Conservation (phyloP, 169 alveolate species). For the Cyclospora cayetanensis region DNA sequence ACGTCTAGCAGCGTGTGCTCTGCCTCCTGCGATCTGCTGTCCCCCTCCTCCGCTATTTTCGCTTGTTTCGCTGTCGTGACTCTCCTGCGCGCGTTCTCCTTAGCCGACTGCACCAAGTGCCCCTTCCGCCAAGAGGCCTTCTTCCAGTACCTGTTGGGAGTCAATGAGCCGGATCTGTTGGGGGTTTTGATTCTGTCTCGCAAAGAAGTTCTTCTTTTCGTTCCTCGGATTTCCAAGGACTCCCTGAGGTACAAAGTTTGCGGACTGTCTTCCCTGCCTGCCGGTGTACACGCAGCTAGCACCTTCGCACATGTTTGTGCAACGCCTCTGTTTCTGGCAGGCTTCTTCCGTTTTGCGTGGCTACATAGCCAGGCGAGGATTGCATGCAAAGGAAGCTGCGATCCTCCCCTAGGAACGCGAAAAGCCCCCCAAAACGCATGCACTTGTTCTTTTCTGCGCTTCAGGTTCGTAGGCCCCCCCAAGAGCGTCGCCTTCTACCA, state of each 20-base stretch:
- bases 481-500: conserved; percentile 21
- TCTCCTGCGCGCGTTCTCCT: too few relatives aligned
- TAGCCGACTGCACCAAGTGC: conserved; percentile 70
- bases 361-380: too few relatives aligned
- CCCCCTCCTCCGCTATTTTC: background rate
- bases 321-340: too few relatives aligned
- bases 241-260: conserved; percentile 65
- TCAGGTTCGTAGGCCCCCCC: conserved; percentile 55
- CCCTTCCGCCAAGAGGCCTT: conserved; percentile 65
- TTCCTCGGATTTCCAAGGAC: conserved; percentile 41
- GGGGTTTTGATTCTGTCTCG: conserved; percentile 30
- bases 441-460: too few relatives aligned
- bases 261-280: too few relatives aligned
- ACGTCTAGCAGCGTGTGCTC: background rate
- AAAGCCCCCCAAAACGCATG: too few relatives aligned
- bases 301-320: too few relatives aligned
- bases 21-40: background rate
- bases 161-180: conserved; percentile 60
- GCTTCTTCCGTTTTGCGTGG: too few relatives aligned
- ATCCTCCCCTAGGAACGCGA: too few relatives aligned
- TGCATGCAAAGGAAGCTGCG: too few relatives aligned
- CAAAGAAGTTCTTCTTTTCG: conserved; percentile 21
- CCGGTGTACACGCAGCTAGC: too few relatives aligned
- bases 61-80: too few relatives aligned
- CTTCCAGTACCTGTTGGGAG: conserved; percentile 61